These are phyloP conservation scores for Ciborinia camelliae DNA, from an alignment of 2,329 filamentous ascomycete species.

Conservation along the genomic window DNA sequence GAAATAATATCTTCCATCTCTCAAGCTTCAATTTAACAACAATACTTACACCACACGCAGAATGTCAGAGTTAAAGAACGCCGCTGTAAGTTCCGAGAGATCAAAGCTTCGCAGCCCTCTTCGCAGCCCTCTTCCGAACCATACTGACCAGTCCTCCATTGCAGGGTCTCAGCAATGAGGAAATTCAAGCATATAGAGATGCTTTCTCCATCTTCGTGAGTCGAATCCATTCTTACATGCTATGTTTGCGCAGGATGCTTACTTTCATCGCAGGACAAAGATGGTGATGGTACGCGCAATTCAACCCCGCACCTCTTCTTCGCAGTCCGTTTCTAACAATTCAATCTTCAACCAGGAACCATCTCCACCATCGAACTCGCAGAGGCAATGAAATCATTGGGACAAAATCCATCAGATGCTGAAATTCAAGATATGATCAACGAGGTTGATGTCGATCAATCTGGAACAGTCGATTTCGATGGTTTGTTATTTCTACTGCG, in stretches of 20 bases:
- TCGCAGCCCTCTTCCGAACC: not conserved
- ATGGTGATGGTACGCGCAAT: slow-evolving; percentile 19
- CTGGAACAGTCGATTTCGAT: slow-evolving; percentile 21
- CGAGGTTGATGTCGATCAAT: slow-evolving; percentile 21
- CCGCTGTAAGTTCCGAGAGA: not conserved
- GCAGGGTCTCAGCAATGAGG: slow-evolving; percentile 18
- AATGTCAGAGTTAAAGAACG: slow-evolving; percentile 12
- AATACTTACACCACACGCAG: not conserved
- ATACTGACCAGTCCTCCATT: not conserved
- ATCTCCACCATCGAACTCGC: slow-evolving; percentile 17
- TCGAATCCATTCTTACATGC: not conserved
- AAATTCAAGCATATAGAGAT: slow-evolving; percentile 20
- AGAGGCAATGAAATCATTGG: slow-evolving; percentile 19
- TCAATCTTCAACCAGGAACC: slow-evolving; percentile 4
- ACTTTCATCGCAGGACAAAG: slow-evolving; percentile 12
- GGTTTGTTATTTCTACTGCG: slow-evolving; percentile 17
- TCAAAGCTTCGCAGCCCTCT: not conserved
- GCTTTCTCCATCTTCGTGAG: slow-evolving; percentile 19
- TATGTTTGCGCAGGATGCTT: not conserved
- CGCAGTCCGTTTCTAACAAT: not conserved
- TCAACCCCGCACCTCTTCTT: slow-evolving; percentile 16
- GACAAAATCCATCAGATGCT: slow-evolving; percentile 18
- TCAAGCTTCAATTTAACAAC: not conserved
- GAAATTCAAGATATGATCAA: slow-evolving; percentile 22
- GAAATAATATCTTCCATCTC: not conserved